Evolutionary conservation across 306 rosid species (phyloP).

Genomic region (Biancaea sappan): DNA sequence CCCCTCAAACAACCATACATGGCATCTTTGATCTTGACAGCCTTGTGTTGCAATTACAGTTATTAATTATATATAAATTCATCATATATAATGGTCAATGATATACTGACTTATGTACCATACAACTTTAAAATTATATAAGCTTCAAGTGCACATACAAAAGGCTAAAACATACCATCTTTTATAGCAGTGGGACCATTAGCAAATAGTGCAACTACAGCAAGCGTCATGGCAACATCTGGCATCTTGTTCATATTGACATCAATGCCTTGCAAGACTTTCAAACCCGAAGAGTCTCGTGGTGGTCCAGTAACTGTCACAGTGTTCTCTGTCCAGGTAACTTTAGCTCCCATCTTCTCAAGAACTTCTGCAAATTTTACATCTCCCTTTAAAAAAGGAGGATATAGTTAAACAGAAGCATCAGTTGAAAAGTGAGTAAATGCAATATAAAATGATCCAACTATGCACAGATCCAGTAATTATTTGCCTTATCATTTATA

Average conservation of each 20-base stretch:
- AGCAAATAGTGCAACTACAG: slow-evolving; percentile 93
- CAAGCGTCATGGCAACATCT: slow-evolving; percentile 99
- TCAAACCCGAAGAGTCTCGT: slow-evolving; percentile 58
- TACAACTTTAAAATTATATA: too few relatives aligned
- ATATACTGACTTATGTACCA: too few relatives aligned
- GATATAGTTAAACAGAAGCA: slow-evolving; percentile 23
- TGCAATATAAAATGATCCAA: neutral
- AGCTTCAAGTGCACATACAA: neutral
- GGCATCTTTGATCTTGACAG: too few relatives aligned
- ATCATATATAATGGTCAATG: too few relatives aligned
- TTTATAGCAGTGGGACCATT: slow-evolving; percentile 85
- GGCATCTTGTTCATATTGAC: slow-evolving; percentile 99
- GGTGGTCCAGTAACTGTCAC: slow-evolving; percentile 88
- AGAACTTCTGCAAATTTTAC: slow-evolving; percentile 97
- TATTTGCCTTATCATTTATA: neutral
- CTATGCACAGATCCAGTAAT: neutral
- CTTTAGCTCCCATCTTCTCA: slow-evolving; percentile 97
- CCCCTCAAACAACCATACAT: too few relatives aligned
- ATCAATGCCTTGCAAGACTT: slow-evolving; percentile 77
- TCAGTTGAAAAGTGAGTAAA: neutral
- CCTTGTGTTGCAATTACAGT: too few relatives aligned
- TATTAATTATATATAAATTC: too few relatives aligned
- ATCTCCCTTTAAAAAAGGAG: slow-evolving; percentile 67
- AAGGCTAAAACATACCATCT: slow-evolving; percentile 69
- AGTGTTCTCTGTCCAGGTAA: slow-evolving; percentile 91